Conservation (phyloP, 352 stramenopile species). For the Globisporangium radiosum region DNA sequence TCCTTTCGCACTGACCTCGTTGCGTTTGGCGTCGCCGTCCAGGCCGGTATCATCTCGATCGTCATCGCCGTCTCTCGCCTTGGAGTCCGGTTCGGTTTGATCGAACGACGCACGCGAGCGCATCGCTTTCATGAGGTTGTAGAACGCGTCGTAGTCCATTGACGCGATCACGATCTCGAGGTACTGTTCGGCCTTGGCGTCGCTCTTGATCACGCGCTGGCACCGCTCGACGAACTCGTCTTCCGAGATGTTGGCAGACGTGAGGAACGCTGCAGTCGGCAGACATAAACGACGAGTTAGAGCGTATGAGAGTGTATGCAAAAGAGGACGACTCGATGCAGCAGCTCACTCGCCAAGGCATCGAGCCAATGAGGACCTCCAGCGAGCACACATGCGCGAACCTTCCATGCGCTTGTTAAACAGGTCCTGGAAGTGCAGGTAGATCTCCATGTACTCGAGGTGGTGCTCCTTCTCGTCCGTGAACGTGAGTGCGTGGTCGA, state of each 20-base stretch:
- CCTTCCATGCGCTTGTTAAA: conserved; percentile 70
- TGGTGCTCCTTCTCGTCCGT: conserved; percentile 59
- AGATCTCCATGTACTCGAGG: conserved; percentile 71
- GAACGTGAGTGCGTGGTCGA: conserved; percentile 58
- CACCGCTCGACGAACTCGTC: conserved; percentile 53
- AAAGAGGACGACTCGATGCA: neutral
- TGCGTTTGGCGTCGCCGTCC: conserved; percentile 1
- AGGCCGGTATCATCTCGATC: neutral
- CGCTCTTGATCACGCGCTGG: conserved; percentile 41
- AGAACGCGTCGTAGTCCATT: conserved; percentile 77
- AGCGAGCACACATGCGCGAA: conserved; percentile 1
- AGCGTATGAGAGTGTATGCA: no score
- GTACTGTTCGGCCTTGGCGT: conserved; percentile 60
- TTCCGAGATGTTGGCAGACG: conserved; percentile 38
- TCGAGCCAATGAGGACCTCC: no score
- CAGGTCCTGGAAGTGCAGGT: conserved; percentile 61
- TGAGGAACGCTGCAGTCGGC: conserved; percentile 38
- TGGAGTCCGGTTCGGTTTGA: conserved; percentile 24
- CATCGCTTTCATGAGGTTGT: conserved; percentile 68
- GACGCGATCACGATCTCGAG: conserved; percentile 71
- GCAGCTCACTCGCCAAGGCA: neutral
- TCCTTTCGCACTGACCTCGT: neutral
- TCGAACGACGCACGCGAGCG: conserved; percentile 41
- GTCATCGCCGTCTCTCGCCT: conserved; percentile 8
- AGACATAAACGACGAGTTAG: no score